phyloP scores from a whole-genome alignment of 176 grass and related monocot species.

The Alloteropsis semialata region DNA sequence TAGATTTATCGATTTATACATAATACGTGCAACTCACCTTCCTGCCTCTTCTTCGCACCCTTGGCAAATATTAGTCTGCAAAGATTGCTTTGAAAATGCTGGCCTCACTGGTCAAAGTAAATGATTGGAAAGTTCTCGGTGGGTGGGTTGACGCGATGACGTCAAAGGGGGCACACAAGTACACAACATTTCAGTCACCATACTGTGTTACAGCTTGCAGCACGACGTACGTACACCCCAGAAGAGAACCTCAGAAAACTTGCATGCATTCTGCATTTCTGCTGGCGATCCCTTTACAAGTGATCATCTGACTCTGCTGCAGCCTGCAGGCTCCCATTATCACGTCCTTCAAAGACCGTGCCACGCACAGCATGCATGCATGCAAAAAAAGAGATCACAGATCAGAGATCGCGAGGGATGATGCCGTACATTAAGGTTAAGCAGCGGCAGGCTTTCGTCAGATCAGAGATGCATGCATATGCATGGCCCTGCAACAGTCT shows the following conservation, averaged over 20 bases:
- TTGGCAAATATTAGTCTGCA: background rate
- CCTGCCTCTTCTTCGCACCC: background rate
- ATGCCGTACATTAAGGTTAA: constrained; percentile 13
- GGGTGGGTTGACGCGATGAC: background rate
- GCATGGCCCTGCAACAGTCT: background rate
- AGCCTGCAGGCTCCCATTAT: background rate
- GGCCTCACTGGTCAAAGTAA: background rate
- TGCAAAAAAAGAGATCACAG: constrained; percentile 4
- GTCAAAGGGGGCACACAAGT: background rate
- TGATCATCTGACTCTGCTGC: background rate
- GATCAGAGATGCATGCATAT: constrained; percentile 11
- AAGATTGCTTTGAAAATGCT: background rate
- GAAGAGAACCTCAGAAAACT: background rate
- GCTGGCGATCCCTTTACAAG: background rate
- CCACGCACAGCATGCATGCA: constrained; percentile 14
- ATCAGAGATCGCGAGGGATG: background rate
- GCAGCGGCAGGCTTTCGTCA: constrained; percentile 6
- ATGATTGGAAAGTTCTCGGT: background rate
- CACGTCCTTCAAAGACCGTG: constrained; percentile 26
- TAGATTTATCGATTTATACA: background rate
- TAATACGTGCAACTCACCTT: background rate
- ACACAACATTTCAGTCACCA: background rate
- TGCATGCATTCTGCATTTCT: background rate
- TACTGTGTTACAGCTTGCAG: background rate
- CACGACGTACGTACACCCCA: background rate